Evolutionary conservation across 2,329 filamentous ascomycete species (phyloP), one percentile per base, ranked within the genome.

Genomic region (Phymatotrichopsis omnivora): DNA sequence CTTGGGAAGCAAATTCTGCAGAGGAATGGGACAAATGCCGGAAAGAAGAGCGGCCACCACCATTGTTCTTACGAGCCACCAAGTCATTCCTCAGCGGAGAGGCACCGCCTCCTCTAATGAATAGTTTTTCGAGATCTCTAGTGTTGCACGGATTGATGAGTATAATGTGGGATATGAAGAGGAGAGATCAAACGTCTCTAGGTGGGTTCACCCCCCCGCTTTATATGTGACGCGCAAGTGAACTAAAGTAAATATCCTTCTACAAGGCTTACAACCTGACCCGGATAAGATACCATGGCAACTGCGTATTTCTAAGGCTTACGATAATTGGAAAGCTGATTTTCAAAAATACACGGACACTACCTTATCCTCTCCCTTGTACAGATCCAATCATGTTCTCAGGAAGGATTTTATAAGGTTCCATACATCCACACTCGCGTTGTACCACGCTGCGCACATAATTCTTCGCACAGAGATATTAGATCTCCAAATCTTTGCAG

Each of bases 61-160:
- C 20, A 23, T 11, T 23, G 11, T 29, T 37, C 12, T 22, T 43
- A 19, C 16, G 11, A 20, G 31, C 29, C 8, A 36, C 30, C 11
- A 43, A 29, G 14, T 17, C 19, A 6, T 44, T 12, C 33, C 27
- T 31, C 2, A 37, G 24, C 17, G 17, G 17, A 1, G 33, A 33
- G 6, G 25, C 20, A 19, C 16, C 10, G 4, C 60, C 64, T 0
- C 59, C 62, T 2, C 54, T 61, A 10, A 56, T 78, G 0, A 76
- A 75, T 47, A 65, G 65, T 0, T 56, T 78, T 0, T 73, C 74
- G 0, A 64, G 73, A 0, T 60, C 74, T 0, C 61, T 79, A 1
- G 60, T 79, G 1, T 63, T 79, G 0, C 75, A 79, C 36, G 76
- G 75, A 0, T 60, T 79, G 1, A 78, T 80, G 74, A 76, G 73